Evolutionary conservation across 768 basidiomycete species (phyloP).

Genomic region (Trametes maxima): DNA sequence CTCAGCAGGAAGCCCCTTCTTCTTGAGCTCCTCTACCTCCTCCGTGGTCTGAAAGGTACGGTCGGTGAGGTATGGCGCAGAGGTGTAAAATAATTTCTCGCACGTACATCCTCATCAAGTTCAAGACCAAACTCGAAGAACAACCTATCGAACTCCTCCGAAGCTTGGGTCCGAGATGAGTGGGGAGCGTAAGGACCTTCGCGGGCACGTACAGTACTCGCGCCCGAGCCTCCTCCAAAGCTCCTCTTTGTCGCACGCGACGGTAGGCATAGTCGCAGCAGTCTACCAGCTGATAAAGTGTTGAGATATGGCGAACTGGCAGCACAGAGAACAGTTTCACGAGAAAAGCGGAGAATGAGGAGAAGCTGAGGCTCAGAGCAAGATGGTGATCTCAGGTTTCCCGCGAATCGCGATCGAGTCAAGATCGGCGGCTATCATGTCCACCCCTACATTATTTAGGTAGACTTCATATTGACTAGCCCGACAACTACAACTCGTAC

Average conservation of each 20-base stretch:
- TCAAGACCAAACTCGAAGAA: slow-evolving; percentile 98
- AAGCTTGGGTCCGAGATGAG: slow-evolving; percentile 53
- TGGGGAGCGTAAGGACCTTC: slow-evolving; percentile 16
- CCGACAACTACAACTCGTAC: not conserved
- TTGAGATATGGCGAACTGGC: not conserved
- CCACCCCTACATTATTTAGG: not conserved
- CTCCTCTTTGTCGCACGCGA: slow-evolving; percentile 94
- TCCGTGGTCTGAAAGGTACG: slow-evolving; percentile 69
- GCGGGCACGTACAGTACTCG: slow-evolving; percentile 58
- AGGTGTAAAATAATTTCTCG: not conserved
- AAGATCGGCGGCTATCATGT: slow-evolving; percentile 11
- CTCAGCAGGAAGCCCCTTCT: slow-evolving; percentile 83
- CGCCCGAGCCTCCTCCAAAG: slow-evolving; percentile 85
- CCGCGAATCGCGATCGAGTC: slow-evolving; percentile 19
- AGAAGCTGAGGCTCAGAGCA: not conserved
- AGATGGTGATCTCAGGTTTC: slow-evolving; percentile 10
- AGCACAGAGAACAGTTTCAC: not conserved
- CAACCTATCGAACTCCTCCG: slow-evolving; percentile 92
- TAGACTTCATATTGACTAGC: not conserved
- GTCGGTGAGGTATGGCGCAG: not conserved
- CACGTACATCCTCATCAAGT: slow-evolving; percentile 92
- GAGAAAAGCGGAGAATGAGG: not conserved
- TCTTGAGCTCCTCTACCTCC: slow-evolving; percentile 79
- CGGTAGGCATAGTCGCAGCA: slow-evolving; percentile 74
- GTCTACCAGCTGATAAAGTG: not conserved